Conservation (phyloP, 768 basidiomycete species). For the Omphalotus guepiniiformis region DNA sequence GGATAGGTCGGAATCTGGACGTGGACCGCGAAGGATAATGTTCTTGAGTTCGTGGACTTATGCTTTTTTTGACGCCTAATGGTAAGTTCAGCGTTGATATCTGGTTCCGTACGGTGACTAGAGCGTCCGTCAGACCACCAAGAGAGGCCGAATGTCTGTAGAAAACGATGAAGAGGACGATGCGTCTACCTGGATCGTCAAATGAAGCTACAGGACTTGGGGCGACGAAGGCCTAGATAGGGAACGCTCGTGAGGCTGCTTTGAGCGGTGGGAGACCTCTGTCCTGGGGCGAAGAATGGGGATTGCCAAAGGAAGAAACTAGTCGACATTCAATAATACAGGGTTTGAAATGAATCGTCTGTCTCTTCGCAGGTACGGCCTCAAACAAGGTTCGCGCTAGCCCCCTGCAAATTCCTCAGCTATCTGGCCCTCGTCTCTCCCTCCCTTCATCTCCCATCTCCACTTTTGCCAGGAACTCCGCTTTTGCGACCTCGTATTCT, state of each 20-base stretch:
- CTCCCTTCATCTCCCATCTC: constrained; percentile 13
- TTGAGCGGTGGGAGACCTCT: too few relatives aligned
- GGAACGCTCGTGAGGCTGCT: too few relatives aligned
- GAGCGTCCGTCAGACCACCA: constrained; percentile 17
- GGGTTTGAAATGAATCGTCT: too few relatives aligned
- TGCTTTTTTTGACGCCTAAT: constrained; percentile 83
- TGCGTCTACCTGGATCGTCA: constrained; percentile 62
- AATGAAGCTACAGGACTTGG: constrained; percentile 53
- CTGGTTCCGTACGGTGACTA: constrained; percentile 74
- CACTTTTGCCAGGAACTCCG: constrained; percentile 1
- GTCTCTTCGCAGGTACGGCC: too few relatives aligned
- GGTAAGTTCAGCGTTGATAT: constrained; percentile 79
- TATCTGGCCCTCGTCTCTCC: not conserved
- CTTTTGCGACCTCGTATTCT: too few relatives aligned
- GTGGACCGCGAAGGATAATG: constrained; percentile 60
- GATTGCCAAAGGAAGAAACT: too few relatives aligned
- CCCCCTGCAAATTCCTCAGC: too few relatives aligned
- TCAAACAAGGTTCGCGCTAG: too few relatives aligned
- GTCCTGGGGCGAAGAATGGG: too few relatives aligned
- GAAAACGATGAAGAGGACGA: constrained; percentile 12
- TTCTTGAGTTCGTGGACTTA: constrained; percentile 70
- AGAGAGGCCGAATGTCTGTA: constrained; percentile 18
- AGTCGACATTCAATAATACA: too few relatives aligned
- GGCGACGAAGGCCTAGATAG: too few relatives aligned
- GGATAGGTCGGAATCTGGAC: constrained; percentile 47